These are phyloP conservation scores for Dimocarpus longan DNA, from an alignment of 345 rosid species.

Conservation along the genomic window DNA sequence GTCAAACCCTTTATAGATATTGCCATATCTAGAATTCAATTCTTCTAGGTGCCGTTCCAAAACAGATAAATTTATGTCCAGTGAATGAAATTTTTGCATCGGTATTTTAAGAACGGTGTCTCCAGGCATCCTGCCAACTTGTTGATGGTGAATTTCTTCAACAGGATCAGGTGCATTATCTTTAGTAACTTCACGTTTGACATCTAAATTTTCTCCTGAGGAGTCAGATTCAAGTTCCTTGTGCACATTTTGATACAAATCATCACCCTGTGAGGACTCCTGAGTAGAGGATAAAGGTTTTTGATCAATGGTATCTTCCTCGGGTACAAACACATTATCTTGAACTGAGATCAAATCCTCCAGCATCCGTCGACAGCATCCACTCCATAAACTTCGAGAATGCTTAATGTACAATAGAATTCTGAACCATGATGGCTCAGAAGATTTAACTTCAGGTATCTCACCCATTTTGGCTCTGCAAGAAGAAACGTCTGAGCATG, in stretches of 20 bases:
- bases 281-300: slow-evolving; percentile 38
- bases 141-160: slow-evolving; percentile 75
- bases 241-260: slow-evolving; percentile 30
- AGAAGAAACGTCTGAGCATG: slow-evolving; percentile 70
- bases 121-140: slow-evolving; percentile 90
- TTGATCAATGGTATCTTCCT: slow-evolving; percentile 43
- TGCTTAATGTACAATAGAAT: slow-evolving; percentile 91
- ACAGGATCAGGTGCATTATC: slow-evolving; percentile 44
- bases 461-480: slow-evolving; percentile 77
- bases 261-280: slow-evolving; percentile 42
- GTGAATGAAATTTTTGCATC: slow-evolving; percentile 87
- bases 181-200: slow-evolving; percentile 43
- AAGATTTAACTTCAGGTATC: slow-evolving; percentile 78
- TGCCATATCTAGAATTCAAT: slow-evolving; percentile 66
- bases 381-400: slow-evolving; percentile 85
- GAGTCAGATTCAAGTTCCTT: slow-evolving; percentile 40
- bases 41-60: slow-evolving; percentile 89
- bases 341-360: slow-evolving; percentile 85
- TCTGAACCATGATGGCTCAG: slow-evolving; percentile 82
- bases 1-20: slow-evolving; percentile 73
- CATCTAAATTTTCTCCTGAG: slow-evolving; percentile 34
- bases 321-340: slow-evolving; percentile 42
- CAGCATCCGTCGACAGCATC: slow-evolving; percentile 95
- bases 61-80: slow-evolving; percentile 80
- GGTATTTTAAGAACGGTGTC: slow-evolving; percentile 87